Base-by-base conservation (phyloP, 2,329 filamentous ascomycete genomes). In the Apiospora marii region DNA sequence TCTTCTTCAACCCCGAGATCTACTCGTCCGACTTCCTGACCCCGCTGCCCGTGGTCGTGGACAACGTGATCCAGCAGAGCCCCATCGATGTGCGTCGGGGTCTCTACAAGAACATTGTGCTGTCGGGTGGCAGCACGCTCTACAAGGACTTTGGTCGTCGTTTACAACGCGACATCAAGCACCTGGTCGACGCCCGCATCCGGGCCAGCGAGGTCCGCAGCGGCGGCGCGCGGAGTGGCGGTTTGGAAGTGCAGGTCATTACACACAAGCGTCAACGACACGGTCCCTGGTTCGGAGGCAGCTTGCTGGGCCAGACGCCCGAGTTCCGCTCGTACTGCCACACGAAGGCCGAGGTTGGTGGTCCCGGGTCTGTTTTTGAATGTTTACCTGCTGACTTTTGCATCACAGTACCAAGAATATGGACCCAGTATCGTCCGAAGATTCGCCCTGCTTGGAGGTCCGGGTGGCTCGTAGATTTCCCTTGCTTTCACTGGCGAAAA, bases 1-100 rank as follows among this genome's bases (percentile, higher is more conserved):
- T 99, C 81, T 99, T 99, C 86, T 99, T 99, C 91, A 99, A 99
- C 85, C 96, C 96, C 43, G 96, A 99, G 86, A 99, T 99, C 80
- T 98, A 98, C 89, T 98, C 94, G 74, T 98, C 96, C 77, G 96
- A 99, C 82, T 99, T 99, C 87, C 87, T 99, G 76, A 99, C 96
- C 16, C 96, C 96, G 19, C 90, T 99, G 12, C 96, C 96, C 34
- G 93, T 90, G 69, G 96, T 99, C 69, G 97, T 99, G 74, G 96
- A 99, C 81, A 93, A 93, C 72, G 96, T 98, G 75, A 99, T 99
- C 79, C 96, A 99, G 84, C 96, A 95, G 72, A 98, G 96, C 46
- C 96, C 96, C 58, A 99, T 99, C 79, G 96, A 99, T 81, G 97
- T 99, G 67, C 93, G 96, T 80, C 92, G 96, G 85, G 96, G 96